Evolutionary conservation across 1,139 yeast species (phyloP), one percentile per base, ranked within the genome.

Genomic region (Blastobotrys niveus): DNA sequence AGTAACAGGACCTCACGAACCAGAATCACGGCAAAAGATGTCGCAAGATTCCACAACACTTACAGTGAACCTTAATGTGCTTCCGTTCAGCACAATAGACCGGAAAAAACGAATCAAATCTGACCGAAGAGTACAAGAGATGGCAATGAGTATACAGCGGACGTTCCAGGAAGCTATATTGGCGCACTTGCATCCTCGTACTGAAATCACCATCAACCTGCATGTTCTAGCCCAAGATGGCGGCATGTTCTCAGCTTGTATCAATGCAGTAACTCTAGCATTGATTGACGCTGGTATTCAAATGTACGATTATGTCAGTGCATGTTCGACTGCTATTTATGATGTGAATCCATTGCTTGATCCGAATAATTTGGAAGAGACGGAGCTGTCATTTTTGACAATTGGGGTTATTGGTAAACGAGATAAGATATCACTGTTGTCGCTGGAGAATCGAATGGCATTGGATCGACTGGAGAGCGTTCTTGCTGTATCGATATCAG

Each of bases 241-340:
- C 29, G 95, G 96, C 0, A 62, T 89, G 40, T 66, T 91, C 53
- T 78, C 95, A 0, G 74, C 85, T 1, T 77, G 93, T 57, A 73
- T 87, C 40, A 91, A 93, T 61, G 87, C 96, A n/a, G 77, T 85
- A 42, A 86, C 96, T 1, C 68, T 91, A 54, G 97, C 96, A 0
- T 70, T 91, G 41, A 79, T 91, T 38, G 97, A 93, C 65, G 96
- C 97, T 1, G 98, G 98, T 38, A 81, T 91, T 36, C 85, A 96
- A 15, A 82, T 91, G 86, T 83, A 83, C 59, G 97, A 91, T 61
- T 89, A 86, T 60, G 83, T 91, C 12, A 76, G 88, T 42, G 80
- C 95, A 3, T 74, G 87, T 29, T 74, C 82, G 29, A 85, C 89
- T 6, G 97, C 96, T 0, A 66, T 86, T 32, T 82, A 79, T 58